A percentile compares a stretch with the other conserved stretches of the same genome.
Conservation (phyloP, 371 early-diverging fungal species). For the Basidiobolus heterosporus region DNA sequence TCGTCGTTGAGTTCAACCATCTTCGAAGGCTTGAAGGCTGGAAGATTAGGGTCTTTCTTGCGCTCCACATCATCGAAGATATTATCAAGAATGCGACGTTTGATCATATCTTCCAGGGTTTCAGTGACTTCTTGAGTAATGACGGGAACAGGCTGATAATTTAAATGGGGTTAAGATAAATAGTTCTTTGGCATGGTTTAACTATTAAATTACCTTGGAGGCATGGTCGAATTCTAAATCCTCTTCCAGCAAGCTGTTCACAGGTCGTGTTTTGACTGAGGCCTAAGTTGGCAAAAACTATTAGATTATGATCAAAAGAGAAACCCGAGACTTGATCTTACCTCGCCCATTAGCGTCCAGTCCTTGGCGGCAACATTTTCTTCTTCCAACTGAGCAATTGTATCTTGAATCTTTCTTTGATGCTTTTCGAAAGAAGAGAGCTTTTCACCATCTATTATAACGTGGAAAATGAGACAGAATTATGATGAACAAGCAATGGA, state of each 20-base stretch:
- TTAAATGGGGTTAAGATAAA: neutral
- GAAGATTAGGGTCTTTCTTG: constrained; percentile 50
- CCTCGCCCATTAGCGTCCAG: constrained; percentile 85
- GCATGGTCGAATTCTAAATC: constrained; percentile 83
- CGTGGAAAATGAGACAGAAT: constrained; percentile 2
- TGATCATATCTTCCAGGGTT: constrained; percentile 82
- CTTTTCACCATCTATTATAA: constrained; percentile 11
- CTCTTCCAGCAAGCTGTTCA: constrained; percentile 86
- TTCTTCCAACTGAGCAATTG: constrained; percentile 67
- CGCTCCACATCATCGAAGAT: constrained; percentile 81
- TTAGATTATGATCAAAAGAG: neutral
- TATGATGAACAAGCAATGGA: constrained; percentile 8
- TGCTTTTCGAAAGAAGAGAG: constrained; percentile 61
- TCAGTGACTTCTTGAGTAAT: constrained; percentile 80
- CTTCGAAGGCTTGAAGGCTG: constrained; percentile 64
- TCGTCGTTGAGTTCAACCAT: constrained; percentile 64
- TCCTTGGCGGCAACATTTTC: constrained; percentile 69
- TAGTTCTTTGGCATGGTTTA: neutral
- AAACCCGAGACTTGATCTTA: constrained; percentile 5
- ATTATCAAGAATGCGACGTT: constrained; percentile 62
- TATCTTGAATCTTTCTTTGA: constrained; percentile 38
- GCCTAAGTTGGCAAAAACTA: constrained; percentile 4
- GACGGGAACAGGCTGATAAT: constrained; percentile 68
- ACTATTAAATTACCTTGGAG: constrained; percentile 25
- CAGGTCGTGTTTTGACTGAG: constrained; percentile 53